A percentile compares a stretch with the other conserved stretches of the same genome.
Evolutionary conservation across 1,284 basidiomycete genomes (phyloP).

Genomic region (Apiotrichum brassicae): DNA sequence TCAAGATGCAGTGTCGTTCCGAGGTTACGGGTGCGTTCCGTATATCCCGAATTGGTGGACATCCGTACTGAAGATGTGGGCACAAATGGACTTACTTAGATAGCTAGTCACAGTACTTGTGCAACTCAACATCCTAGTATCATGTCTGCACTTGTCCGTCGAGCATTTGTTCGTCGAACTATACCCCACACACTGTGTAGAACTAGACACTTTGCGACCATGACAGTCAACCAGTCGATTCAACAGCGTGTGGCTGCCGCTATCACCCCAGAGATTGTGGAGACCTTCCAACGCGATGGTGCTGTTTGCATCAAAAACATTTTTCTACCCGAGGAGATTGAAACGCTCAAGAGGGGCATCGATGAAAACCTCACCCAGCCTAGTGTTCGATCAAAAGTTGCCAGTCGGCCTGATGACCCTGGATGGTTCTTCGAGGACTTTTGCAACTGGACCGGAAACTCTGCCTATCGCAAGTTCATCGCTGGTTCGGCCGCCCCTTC

Average conservation of each 20-base stretch:
- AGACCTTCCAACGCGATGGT: slow-evolving; percentile 8
- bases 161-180: no score
- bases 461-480: slow-evolving; percentile 9
- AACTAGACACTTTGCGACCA: no score
- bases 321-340: slow-evolving; percentile 12
- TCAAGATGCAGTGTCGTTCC: no score
- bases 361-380: slow-evolving; percentile 10
- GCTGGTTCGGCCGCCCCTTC: slow-evolving; percentile 5
- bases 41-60: no score
- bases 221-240: not conserved
- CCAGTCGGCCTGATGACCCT: slow-evolving; percentile 8
- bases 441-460: slow-evolving; percentile 13
- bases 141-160: no score
- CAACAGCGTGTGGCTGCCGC: slow-evolving; percentile 6
- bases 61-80: no score
- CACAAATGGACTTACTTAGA: no score
- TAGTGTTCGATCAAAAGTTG: slow-evolving; percentile 5
- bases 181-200: no score
- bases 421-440: slow-evolving; percentile 22
- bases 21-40: no score
- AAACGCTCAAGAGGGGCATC: slow-evolving; percentile 5
- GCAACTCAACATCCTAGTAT: no score
- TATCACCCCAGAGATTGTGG: slow-evolving; percentile 8
- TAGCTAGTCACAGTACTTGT: no score
- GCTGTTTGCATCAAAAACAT: slow-evolving; percentile 8